These are phyloP conservation scores for Purpureocillium lavendulum DNA, from an alignment of 2,329 filamentous ascomycete genomes.

Conservation along the genomic window DNA sequence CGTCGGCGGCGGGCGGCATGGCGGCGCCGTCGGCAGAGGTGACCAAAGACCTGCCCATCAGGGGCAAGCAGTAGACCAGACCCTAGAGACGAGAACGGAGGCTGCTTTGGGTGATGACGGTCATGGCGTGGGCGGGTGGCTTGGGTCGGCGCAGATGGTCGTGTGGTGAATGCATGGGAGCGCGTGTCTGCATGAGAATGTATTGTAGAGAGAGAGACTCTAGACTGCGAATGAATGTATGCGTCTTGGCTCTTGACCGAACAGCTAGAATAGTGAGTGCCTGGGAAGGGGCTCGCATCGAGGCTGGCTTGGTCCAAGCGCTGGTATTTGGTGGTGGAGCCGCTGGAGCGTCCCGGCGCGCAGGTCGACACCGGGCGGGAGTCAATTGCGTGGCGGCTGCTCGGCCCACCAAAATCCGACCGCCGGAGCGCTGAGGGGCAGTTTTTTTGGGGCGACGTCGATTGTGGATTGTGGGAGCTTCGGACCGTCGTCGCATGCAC, in stretches of 20 bases:
- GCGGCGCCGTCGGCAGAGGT: slow-evolving; percentile 10
- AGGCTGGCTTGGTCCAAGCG: no score
- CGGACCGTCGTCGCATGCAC: no score
- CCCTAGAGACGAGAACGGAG: neutral
- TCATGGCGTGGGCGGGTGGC: no score
- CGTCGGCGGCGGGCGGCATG: slow-evolving; percentile 9
- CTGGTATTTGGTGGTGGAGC: no score
- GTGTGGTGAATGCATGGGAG: neutral
- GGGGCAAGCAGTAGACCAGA: slow-evolving; percentile 8
- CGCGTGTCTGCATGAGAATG: no score
- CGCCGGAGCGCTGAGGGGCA: neutral
- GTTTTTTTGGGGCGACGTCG: neutral
- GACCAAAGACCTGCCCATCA: slow-evolving; percentile 14
- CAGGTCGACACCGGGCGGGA: no score
- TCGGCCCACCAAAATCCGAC: neutral
- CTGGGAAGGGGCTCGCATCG: no score
- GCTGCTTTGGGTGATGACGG: no score
- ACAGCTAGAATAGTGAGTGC: no score
- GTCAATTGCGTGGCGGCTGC: neutral
- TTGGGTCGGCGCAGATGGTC: slow-evolving; percentile 1
- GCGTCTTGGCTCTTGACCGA: no score
- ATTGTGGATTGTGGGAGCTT: no score
- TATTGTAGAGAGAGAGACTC: neutral
- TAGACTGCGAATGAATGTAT: neutral
- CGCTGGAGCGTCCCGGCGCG: no score